Conservation (phyloP, 2,329 filamentous ascomycete genomes). For the Incumbomyces lentus region DNA sequence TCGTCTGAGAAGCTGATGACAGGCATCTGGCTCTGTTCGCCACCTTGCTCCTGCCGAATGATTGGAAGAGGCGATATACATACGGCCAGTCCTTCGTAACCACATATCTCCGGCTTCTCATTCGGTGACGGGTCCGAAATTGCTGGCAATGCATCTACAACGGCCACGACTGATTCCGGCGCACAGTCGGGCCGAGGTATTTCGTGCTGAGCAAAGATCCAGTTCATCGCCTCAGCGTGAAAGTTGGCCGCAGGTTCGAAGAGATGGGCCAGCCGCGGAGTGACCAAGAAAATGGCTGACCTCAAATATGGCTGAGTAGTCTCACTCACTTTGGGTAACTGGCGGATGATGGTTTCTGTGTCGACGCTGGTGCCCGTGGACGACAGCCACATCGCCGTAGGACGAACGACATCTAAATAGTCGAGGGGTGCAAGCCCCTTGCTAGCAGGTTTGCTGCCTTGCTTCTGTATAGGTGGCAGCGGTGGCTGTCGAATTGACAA, state of each 20-base stretch:
- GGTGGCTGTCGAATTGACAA: no score
- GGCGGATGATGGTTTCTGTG: background rate
- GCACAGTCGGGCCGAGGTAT: background rate
- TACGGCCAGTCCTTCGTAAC: slow-evolving; percentile 14
- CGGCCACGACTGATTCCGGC: slow-evolving; percentile 9
- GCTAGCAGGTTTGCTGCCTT: no score
- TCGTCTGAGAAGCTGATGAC: slow-evolving; percentile 1
- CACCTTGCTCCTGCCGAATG: background rate
- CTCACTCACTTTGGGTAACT: background rate
- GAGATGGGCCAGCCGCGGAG: slow-evolving; percentile 1
- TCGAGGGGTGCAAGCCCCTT: no score
- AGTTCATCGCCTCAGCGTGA: background rate
- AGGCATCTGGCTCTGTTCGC: background rate
- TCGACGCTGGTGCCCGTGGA: background rate
- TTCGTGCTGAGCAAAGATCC: background rate
- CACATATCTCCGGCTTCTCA: background rate
- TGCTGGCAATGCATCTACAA: slow-evolving; percentile 17
- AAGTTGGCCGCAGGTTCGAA: background rate
- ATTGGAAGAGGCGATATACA: slow-evolving; percentile 11
- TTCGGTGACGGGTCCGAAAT: background rate
- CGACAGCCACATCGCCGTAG: slow-evolving; percentile 1
- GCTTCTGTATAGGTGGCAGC: no score
- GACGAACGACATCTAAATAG: background rate
- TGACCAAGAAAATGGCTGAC: slow-evolving; percentile 2
- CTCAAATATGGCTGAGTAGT: background rate